These are phyloP conservation scores for Xylariaceae sp. DNA, from an alignment of 2,329 filamentous ascomycete species.

Conservation along the genomic window DNA sequence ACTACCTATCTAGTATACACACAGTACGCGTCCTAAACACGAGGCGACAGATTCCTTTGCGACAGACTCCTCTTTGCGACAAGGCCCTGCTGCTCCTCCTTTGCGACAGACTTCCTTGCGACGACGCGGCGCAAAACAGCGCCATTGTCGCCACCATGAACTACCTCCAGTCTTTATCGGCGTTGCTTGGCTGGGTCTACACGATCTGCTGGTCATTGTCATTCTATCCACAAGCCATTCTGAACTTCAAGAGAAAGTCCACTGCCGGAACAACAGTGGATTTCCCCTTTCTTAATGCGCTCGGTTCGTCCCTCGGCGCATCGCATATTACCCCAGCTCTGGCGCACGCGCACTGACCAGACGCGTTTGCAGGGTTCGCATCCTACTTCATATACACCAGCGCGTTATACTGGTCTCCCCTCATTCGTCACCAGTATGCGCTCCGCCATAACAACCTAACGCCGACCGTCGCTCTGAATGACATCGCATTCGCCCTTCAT, in stretches of 20 bases:
- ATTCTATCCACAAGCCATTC: conserved; percentile 85
- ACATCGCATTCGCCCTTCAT: conserved; percentile 81
- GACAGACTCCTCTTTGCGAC: no score
- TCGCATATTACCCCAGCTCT: not conserved
- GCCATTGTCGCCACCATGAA: conserved; percentile 24
- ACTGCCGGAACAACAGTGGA: conserved; percentile 83
- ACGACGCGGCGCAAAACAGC: not conserved
- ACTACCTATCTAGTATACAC: not conserved
- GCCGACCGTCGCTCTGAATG: conserved; percentile 84
- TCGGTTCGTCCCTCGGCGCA: conserved; percentile 42
- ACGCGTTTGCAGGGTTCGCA: conserved; percentile 51
- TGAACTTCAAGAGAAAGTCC: conserved; percentile 70
- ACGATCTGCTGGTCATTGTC: conserved; percentile 75
- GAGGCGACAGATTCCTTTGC: not conserved
- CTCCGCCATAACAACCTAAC: conserved; percentile 67
- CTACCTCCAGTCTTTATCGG: conserved; percentile 47
- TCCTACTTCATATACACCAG: conserved; percentile 71
- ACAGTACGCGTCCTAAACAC: not conserved
- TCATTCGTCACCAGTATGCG: conserved; percentile 78
- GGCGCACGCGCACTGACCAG: not conserved
- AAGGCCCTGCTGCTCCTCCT: no score
- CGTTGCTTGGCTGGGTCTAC: conserved; percentile 69
- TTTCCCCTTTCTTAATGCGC: conserved; percentile 70
- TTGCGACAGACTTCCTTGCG: not conserved
- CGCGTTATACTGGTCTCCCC: conserved; percentile 71